phyloP scores from a whole-genome alignment of 1,139 yeast species.

The Suhomyces kunorum region DNA sequence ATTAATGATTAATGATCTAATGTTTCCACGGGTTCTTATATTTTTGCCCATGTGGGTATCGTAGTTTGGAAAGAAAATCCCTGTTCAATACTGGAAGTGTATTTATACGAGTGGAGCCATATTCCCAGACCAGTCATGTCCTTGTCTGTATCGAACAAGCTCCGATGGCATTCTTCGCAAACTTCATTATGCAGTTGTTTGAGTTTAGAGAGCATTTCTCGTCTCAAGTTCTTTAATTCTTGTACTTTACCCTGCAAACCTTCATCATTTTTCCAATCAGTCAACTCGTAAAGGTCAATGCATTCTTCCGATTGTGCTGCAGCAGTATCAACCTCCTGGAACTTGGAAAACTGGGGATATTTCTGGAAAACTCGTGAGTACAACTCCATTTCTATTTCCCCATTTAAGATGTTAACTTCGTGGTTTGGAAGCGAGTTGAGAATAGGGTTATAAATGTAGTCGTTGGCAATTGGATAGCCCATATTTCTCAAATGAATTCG shows the following conservation, averaged over 20 bases:
- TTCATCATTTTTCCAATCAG: slow-evolving; percentile 19
- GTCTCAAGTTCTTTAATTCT: slow-evolving; percentile 12
- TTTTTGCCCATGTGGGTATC: slow-evolving; percentile 39
- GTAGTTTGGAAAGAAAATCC: slow-evolving; percentile 32
- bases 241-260: slow-evolving; percentile 12
- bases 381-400: slow-evolving; percentile 30
- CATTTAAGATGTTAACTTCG: slow-evolving; percentile 22
- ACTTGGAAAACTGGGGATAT: slow-evolving; percentile 18
- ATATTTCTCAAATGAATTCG: slow-evolving; percentile 67
- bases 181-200: slow-evolving; percentile 18
- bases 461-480: slow-evolving; percentile 72
- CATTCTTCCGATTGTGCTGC: slow-evolving; percentile 12
- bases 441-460: slow-evolving; percentile 52
- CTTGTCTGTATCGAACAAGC: slow-evolving; percentile 39
- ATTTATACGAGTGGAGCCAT: slow-evolving; percentile 61
- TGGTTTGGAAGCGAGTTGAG: slow-evolving; percentile 14
- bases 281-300: slow-evolving; percentile 21
- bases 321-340: slow-evolving; percentile 13
- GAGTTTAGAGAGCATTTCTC: slow-evolving; percentile 18
- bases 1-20: too few relatives aligned
- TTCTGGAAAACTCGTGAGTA: slow-evolving; percentile 25
- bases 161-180: slow-evolving; percentile 51
- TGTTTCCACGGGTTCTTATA: too few relatives aligned
- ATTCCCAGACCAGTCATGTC: slow-evolving; percentile 40
- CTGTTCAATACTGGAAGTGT: slow-evolving; percentile 29